Evolutionary conservation across 1,139 yeast genomes (phyloP).

Genomic region (Meyerozyma sp.): DNA sequence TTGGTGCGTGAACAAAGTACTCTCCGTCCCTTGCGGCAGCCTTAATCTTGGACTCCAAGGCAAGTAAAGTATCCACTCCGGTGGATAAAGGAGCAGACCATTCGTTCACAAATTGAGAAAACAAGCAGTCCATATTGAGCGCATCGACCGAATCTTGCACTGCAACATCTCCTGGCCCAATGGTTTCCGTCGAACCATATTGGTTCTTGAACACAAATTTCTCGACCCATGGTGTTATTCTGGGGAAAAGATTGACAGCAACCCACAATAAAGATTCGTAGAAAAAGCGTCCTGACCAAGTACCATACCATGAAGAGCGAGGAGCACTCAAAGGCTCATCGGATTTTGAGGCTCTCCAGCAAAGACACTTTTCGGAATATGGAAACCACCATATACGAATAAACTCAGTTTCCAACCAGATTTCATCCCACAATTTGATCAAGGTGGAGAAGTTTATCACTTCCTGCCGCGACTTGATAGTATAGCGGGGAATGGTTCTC

Average conservation of each 20-base stretch:
- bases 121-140: slow-evolving; percentile 91
- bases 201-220: slow-evolving; percentile 79
- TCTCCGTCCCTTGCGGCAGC: slow-evolving; percentile 56
- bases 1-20: slow-evolving; percentile 89
- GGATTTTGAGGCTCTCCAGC: slow-evolving; percentile 84
- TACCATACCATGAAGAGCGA: slow-evolving; percentile 81
- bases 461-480: slow-evolving; percentile 76
- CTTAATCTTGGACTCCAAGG: slow-evolving; percentile 57
- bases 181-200: slow-evolving; percentile 70
- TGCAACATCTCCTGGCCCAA: slow-evolving; percentile 60
- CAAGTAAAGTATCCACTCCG: slow-evolving; percentile 67
- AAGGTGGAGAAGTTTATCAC: slow-evolving; percentile 72
- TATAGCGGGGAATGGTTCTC: slow-evolving; percentile 79
- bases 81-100: slow-evolving; percentile 87
- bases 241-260: slow-evolving; percentile 67
- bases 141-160: slow-evolving; percentile 83
- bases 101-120: slow-evolving; percentile 91
- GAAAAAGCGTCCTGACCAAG: slow-evolving; percentile 67
- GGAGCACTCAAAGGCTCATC: slow-evolving; percentile 62
- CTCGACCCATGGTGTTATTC: slow-evolving; percentile 80
- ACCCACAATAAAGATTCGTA: slow-evolving; percentile 78
- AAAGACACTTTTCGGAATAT: slow-evolving; percentile 73
- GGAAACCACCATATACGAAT: slow-evolving; percentile 98
- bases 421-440: slow-evolving; percentile 57
- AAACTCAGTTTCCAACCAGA: slow-evolving; percentile 90